Conservation (phyloP, 139 green algal species). For the Picochlorum sp. region DNA sequence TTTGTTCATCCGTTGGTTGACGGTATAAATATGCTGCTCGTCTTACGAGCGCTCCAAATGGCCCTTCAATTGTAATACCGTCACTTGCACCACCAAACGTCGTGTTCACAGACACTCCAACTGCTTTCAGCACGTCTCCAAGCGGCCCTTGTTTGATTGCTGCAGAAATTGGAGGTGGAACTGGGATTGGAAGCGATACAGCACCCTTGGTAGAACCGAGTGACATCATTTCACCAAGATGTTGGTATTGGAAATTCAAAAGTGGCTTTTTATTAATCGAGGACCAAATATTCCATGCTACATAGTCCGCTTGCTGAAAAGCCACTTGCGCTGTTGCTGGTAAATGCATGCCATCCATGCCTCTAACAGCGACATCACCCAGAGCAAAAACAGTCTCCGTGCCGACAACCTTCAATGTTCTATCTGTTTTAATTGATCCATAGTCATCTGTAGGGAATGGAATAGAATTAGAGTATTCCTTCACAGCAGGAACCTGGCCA, state of each 20-base stretch:
- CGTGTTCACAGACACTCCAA: constrained; percentile 33
- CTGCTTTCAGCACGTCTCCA: constrained; percentile 47
- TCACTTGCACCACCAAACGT: constrained; percentile 11
- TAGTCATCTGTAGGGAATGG: constrained; percentile 58
- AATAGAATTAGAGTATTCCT: constrained; percentile 15
- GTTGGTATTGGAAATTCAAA: constrained; percentile 95
- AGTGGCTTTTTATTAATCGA: constrained; percentile 76
- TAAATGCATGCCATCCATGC: constrained; percentile 14
- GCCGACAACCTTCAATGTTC: constrained; percentile 58
- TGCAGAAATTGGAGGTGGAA: constrained; percentile 22
- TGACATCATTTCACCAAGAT: constrained; percentile 95
- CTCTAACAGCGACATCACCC: constrained; percentile 64
- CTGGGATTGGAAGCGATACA: constrained; percentile 66
- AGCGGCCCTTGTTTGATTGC: constrained; percentile 45
- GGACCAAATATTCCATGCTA: constrained; percentile 96
- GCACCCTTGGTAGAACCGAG: constrained; percentile 68
- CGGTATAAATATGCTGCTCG: constrained; percentile 85
- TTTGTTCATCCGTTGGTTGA: constrained; percentile 86
- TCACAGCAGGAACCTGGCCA: constrained; percentile 34
- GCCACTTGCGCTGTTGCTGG: constrained; percentile 84
- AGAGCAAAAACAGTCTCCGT: constrained; percentile 83
- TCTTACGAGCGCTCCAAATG: constrained; percentile 60
- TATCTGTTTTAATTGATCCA: constrained; percentile 68
- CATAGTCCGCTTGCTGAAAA: constrained; percentile 97
- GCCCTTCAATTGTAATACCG: constrained; percentile 72